These are phyloP conservation scores for Cladosporium colombiae DNA, from an alignment of 2,329 filamentous ascomycete species.

Conservation along the genomic window DNA sequence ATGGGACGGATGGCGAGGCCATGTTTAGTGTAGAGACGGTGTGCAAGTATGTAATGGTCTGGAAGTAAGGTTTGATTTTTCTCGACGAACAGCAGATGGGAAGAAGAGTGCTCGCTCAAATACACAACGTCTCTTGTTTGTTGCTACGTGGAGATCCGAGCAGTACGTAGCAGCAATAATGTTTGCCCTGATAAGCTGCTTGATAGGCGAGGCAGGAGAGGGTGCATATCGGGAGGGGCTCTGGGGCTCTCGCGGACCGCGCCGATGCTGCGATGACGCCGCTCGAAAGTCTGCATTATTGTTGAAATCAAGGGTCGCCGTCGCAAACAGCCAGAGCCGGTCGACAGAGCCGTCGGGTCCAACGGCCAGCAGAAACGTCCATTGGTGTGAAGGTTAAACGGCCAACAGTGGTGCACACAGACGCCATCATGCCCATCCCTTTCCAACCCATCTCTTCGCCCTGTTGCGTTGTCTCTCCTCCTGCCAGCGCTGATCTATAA, in stretches of 20 bases:
- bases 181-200: slow-evolving; percentile 18
- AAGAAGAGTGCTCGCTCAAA: background rate
- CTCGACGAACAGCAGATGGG: background rate
- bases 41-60: background rate
- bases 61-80: background rate
- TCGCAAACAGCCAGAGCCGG: background rate
- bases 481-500: background rate
- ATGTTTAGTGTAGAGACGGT: slow-evolving; percentile 28
- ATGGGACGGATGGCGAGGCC: slow-evolving; percentile 42
- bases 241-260: slow-evolving; percentile 1
- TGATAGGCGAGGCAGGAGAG: slow-evolving; percentile 17
- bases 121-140: background rate
- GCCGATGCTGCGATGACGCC: background rate
- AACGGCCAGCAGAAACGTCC: slow-evolving; percentile 12
- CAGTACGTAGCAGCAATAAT: slow-evolving; percentile 13
- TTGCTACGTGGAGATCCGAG: slow-evolving; percentile 14
- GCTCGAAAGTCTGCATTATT: background rate
- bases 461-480: background rate
- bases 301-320: background rate
- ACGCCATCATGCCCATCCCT: slow-evolving; percentile 12
- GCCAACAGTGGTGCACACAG: slow-evolving; percentile 3
- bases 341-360: background rate
- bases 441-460: slow-evolving; percentile 1
- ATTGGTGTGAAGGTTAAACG: slow-evolving; percentile 4
- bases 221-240: background rate